Percentiles rank a stretch among this genome's conserved stretches.
These are phyloP conservation scores for Ophiostoma pallidulum DNA, from an alignment of 2,329 filamentous ascomycete genomes.

Conservation along the genomic window DNA sequence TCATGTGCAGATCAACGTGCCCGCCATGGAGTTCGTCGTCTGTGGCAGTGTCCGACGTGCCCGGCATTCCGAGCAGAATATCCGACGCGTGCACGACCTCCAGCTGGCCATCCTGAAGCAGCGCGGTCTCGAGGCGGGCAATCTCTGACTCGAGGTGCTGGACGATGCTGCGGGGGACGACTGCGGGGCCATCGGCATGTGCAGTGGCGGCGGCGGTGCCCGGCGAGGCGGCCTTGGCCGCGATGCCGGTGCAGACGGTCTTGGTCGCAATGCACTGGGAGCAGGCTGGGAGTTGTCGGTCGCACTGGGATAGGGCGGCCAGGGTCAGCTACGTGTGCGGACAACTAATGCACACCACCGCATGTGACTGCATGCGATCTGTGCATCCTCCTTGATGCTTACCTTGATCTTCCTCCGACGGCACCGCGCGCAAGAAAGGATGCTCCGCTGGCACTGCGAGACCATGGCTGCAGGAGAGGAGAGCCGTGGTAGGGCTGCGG, in stretches of 20 bases:
- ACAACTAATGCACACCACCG: too few species aligned
- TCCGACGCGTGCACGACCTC: constrained; percentile 14
- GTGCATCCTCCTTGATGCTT: neutral
- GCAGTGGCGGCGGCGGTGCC: constrained; percentile 13
- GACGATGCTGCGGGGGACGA: constrained; percentile 24
- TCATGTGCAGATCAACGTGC: too few species aligned
- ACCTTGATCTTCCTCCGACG: constrained; percentile 15
- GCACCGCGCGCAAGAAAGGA: constrained; percentile 16
- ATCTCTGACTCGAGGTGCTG: constrained; percentile 27
- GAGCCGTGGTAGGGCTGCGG: neutral
- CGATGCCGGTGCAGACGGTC: constrained; percentile 23
- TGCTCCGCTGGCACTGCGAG: constrained; percentile 14
- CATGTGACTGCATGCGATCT: too few species aligned
- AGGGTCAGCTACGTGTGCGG: too few species aligned
- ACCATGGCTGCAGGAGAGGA: constrained; percentile 3
- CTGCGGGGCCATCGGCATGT: neutral
- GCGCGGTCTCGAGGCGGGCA: constrained; percentile 24
- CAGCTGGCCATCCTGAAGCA: constrained; percentile 20
- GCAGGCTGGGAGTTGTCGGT: constrained; percentile 20
- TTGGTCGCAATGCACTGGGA: constrained; percentile 20
- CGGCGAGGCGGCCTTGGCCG: constrained; percentile 13
- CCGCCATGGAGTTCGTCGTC: constrained; percentile 16
- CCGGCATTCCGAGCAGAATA: constrained; percentile 14
- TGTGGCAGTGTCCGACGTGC: neutral
- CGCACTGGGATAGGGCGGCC: constrained; percentile 12